These are phyloP conservation scores for Sorghum bicolor DNA, from an alignment of 176 grass and related monocot genomes.

Conservation along the genomic window Sorghum_bicolor_NCBIv3 NC_012872.2:56427501-56428000, in stretches of 20 bases:
- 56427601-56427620: neutral
- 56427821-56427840: constrained; percentile 1
- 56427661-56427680: no score
- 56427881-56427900: constrained; percentile 10
- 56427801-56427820: constrained; percentile 31
- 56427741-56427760: constrained; percentile 36
- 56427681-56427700: constrained; percentile 41
- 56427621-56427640: no score
- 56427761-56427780: neutral
- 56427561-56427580: neutral
- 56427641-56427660: neutral
- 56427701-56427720: neutral
- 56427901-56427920: constrained; percentile 21
- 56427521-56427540: neutral
- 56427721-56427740: neutral
- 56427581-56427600: neutral
- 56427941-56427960: neutral
- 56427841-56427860: neutral
- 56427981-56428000: neutral
- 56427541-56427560: neutral
- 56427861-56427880: constrained; percentile 4
- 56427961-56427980: constrained; percentile 26
- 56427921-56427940: neutral
- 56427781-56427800: constrained; percentile 31
- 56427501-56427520: neutral